phyloP scores from a whole-genome alignment of 768 basidiomycete species.

The Tremella yokohamensis region DNA sequence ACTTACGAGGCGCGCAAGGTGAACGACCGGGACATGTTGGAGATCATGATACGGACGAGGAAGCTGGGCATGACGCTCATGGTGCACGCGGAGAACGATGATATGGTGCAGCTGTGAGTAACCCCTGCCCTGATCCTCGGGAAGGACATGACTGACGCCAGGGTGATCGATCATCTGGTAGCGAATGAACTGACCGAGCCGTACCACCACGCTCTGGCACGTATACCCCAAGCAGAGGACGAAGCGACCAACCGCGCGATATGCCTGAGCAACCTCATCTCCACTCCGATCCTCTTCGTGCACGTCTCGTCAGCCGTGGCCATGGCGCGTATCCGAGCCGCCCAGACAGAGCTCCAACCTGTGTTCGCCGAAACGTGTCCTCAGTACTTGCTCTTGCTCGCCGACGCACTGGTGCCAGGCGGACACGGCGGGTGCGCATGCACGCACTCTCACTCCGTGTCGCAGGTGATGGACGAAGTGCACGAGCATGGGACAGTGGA shows the following conservation, averaged over 20 bases:
- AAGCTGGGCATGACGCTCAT: constrained; percentile 17
- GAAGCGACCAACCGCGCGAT: constrained; percentile 42
- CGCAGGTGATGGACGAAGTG: not conserved
- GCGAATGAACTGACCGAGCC: constrained; percentile 29
- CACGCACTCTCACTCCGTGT: not conserved
- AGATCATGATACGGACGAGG: constrained; percentile 13
- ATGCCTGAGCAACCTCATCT: constrained; percentile 32
- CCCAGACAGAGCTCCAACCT: constrained; percentile 26
- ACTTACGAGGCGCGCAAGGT: constrained; percentile 11
- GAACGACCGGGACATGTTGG: constrained; percentile 10
- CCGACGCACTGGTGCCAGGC: constrained; percentile 4
- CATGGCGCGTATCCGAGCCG: constrained; percentile 30
- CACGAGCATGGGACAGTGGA: not conserved
- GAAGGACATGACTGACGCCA: constrained; percentile 8
- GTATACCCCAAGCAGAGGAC: constrained; percentile 30
- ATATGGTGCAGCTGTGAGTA: constrained; percentile 29
- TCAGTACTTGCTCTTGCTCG: constrained; percentile 34
- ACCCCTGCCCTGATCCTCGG: too few species aligned
- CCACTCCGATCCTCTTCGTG: constrained; percentile 37
- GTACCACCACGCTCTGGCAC: constrained; percentile 30
- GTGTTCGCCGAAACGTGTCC: constrained; percentile 44
- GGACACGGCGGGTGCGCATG: constrained; percentile 1
- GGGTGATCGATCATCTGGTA: constrained; percentile 30
- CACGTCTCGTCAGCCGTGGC: constrained; percentile 38
- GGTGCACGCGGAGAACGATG: constrained; percentile 41